Base-by-base conservation (phyloP, 352 stramenopile species). In the Phytophthora foliorum region DNA sequence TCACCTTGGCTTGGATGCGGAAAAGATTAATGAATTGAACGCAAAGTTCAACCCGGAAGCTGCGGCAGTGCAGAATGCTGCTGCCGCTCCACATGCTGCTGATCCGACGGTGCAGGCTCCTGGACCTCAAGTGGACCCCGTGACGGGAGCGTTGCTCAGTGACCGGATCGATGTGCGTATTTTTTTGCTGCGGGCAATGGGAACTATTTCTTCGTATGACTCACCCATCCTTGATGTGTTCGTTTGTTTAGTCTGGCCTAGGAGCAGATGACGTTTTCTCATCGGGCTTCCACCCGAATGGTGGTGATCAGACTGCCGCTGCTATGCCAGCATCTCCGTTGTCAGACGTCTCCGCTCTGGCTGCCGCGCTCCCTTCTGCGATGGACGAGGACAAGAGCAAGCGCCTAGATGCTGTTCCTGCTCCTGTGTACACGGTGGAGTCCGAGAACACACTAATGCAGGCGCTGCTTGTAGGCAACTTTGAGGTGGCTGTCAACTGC, bases 401-500 rank as follows among this genome's bases (percentile, higher is more conserved):
- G 63, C 89, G 86, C 32, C 46, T 96, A 6, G 78, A 93, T n/a
- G 74, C 77, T 14, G 83, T 80, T 7, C 77, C 85, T 1, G 70
- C 78, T 6, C 88, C 89, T 32, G 71, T 93, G 39, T 96, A 95
- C 75, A 96, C 93, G 13, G 84, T 93, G 61, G 82, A 96, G 54
- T 98, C 95, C 14, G 94, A 98, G 66, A 92, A 78, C 51, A 92
- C 89, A 19, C 81, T 99, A 36, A 99, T 99, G 84, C 84, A 98
- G 69, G 94, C 97, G 2, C 78, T 99, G 21, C 76, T 99, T 8
- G 97, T 99, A 6, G 98, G 98, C 38, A 99, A 99, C 80, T 99
- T 99, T 69, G 96, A 98, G 66, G 94, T 98, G 6, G 98, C 98
- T 0, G 97, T 99, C 11, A 98, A 99, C 75, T 98, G 88, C 74